Percentiles rank a stretch among this genome's conserved stretches.
These are phyloP conservation scores for Heritiera fomes DNA, from an alignment of 345 rosid species.

Conservation along the genomic window DNA sequence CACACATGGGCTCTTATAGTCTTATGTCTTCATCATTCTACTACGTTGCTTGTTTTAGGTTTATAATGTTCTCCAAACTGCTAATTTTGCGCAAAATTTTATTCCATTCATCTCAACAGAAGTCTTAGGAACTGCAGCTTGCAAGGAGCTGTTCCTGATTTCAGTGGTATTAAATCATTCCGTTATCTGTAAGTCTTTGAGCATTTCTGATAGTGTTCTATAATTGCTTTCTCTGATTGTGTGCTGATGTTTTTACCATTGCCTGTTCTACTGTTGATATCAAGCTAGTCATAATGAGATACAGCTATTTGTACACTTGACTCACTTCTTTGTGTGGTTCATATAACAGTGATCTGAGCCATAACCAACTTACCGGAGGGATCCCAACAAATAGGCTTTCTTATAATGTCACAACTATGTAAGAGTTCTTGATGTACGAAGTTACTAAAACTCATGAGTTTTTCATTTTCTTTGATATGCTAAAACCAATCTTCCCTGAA, in stretches of 20 bases:
- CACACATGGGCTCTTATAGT: not conserved
- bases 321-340: conserved; percentile 1
- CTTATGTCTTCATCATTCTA: not conserved
- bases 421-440: conserved; percentile 15
- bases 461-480: conserved; percentile 2
- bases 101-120: conserved; percentile 26
- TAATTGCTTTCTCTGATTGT: not conserved
- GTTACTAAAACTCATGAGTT: not conserved
- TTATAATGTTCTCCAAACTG: not conserved
- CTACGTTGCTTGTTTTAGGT: not conserved
- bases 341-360: conserved; percentile 50
- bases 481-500: not conserved
- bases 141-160: conserved; percentile 52
- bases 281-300: not conserved
- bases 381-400: conserved; percentile 53
- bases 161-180: conserved; percentile 38
- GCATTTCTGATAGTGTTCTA: not conserved
- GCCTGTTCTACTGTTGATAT: not conserved
- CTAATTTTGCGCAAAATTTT: not conserved
- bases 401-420: conserved; percentile 46
- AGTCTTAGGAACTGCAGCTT: conserved; percentile 59
- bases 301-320: not conserved
- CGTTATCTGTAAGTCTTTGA: conserved; percentile 43
- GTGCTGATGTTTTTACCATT: not conserved
- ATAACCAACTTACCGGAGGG: conserved; percentile 43